Evolutionary conservation across 2,329 filamentous ascomycete species (phyloP).

Genomic region (Pseudopithomyces maydicus): DNA sequence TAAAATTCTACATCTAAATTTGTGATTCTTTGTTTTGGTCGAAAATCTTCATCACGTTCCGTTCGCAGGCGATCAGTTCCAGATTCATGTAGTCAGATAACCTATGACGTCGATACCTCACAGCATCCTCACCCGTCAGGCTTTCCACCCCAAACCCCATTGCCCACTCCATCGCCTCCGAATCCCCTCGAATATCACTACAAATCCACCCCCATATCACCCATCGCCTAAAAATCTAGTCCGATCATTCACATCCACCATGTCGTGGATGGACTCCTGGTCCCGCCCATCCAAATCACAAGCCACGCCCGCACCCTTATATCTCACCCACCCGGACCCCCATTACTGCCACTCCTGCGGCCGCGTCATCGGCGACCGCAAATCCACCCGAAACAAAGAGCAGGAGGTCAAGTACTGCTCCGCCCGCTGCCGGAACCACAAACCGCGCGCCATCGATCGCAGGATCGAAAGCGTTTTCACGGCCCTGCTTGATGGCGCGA

Average conservation of each 20-base stretch:
- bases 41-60: not conserved
- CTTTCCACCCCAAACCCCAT: not conserved
- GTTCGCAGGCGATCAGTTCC: not conserved
- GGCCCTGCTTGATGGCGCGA: constrained; percentile 43
- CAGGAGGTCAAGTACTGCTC: constrained; percentile 62
- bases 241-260: constrained; percentile 24
- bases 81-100: not conserved
- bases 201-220: too few species aligned
- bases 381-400: constrained; percentile 29
- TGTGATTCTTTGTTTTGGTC: too few species aligned
- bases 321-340: constrained; percentile 55
- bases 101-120: not conserved
- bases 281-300: constrained; percentile 49
- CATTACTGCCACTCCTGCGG: constrained; percentile 65
- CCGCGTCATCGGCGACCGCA: constrained; percentile 56
- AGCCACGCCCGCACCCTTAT: constrained; percentile 58
- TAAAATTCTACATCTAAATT: not conserved
- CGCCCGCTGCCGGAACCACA: constrained; percentile 57
- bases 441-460: constrained; percentile 56
- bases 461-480: constrained; percentile 60
- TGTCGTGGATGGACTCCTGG: constrained; percentile 59
- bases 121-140: not conserved
- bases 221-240: too few species aligned
- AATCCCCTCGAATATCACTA: too few species aligned
- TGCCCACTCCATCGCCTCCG: not conserved